A percentile compares a stretch with the other conserved stretches of the same genome.
Evolutionary conservation across 2,329 filamentous ascomycete genomes (phyloP).

Genomic region (Trichophyton simii): DNA sequence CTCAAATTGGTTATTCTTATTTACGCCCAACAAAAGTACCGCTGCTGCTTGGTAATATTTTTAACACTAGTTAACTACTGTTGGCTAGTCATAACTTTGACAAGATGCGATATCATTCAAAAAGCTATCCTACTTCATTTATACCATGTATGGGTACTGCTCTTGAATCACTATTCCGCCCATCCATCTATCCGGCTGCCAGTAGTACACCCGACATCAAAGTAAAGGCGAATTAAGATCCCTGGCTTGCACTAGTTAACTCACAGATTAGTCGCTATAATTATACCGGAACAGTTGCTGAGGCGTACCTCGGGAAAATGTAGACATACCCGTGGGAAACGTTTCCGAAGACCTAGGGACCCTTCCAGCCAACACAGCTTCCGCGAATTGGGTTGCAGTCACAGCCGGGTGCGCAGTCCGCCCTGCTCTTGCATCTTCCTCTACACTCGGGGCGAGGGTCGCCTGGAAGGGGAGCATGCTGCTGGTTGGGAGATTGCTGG

Average conservation of each 20-base stretch:
- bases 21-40: no score
- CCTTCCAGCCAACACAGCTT: constrained; percentile 2
- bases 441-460: not conserved
- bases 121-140: not conserved
- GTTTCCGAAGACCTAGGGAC: not conserved
- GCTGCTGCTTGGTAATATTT: not conserved
- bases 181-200: not conserved
- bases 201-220: not conserved
- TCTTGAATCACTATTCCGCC: not conserved
- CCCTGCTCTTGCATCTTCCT: not conserved
- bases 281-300: not conserved
- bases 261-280: no score
- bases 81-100: not conserved
- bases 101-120: not conserved
- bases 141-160: not conserved
- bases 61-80: not conserved
- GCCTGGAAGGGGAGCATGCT: not conserved
- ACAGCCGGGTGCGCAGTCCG: not conserved
- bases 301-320: no score
- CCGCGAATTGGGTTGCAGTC: not conserved
- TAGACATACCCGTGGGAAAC: no score
- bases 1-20: no score
- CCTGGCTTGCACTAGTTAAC: not conserved
- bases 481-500: not conserved
- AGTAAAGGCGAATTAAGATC: not conserved